phyloP scores from a whole-genome alignment of 2,329 filamentous ascomycete species.

The Neonectria neomacrospora region DNA sequence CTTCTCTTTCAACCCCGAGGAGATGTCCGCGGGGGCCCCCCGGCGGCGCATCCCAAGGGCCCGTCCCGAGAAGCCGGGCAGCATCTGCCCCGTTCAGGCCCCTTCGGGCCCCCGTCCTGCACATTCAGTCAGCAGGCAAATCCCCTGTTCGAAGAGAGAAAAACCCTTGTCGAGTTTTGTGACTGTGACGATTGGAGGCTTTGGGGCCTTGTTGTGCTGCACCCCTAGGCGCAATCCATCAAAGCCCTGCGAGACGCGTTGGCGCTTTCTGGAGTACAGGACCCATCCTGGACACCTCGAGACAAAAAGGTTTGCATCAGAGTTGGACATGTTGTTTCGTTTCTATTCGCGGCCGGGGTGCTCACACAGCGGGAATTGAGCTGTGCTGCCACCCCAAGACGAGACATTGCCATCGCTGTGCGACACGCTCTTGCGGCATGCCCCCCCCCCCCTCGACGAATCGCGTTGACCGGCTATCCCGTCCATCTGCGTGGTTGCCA shows the following conservation, averaged over 20 bases:
- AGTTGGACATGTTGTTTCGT: slow-evolving; percentile 3
- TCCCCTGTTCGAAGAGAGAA: slow-evolving; percentile 1
- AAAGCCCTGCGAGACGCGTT: slow-evolving; percentile 15
- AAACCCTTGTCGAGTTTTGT: slow-evolving; percentile 2
- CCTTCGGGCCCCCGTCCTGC: slow-evolving; percentile 24
- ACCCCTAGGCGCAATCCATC: background rate
- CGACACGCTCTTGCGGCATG: background rate
- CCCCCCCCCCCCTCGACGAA: no score
- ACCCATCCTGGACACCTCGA: background rate
- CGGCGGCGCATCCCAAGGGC: slow-evolving; percentile 29
- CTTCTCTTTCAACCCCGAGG: slow-evolving; percentile 21
- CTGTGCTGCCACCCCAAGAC: background rate
- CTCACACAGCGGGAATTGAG: slow-evolving; percentile 12
- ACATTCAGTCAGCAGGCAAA: slow-evolving; percentile 17
- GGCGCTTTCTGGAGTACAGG: slow-evolving; percentile 12
- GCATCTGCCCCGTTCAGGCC: slow-evolving; percentile 25
- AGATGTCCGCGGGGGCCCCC: slow-evolving; percentile 23
- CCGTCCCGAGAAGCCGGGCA: slow-evolving; percentile 38
- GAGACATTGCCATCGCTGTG: background rate
- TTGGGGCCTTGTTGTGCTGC: background rate
- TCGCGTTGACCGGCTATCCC: background rate
- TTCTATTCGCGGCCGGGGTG: slow-evolving; percentile 6
- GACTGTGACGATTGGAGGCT: slow-evolving; percentile 10
- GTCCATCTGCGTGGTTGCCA: background rate
- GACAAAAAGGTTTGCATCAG: slow-evolving; percentile 1